Evolutionary conservation across 306 rosid species (phyloP).

Genomic region (Citrullus mucosospermus): DNA sequence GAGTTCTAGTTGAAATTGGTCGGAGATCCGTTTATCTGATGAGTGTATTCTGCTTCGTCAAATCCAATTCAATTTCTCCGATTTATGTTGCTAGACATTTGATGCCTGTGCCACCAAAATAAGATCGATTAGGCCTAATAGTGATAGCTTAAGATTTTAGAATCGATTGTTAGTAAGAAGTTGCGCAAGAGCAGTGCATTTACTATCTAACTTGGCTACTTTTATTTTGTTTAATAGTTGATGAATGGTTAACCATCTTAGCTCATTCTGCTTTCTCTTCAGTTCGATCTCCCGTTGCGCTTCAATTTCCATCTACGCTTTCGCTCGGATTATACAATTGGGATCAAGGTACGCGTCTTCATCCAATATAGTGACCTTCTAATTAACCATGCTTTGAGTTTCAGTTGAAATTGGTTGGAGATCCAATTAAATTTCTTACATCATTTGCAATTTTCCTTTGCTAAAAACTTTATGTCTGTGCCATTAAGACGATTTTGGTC

Average conservation of each 20-base stretch:
- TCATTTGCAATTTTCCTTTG: neutral
- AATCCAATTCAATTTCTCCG: neutral
- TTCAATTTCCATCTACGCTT: neutral
- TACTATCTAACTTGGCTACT: neutral
- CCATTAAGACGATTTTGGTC: neutral
- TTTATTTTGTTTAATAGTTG: neutral
- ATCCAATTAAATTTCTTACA: neutral
- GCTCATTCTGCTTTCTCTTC: neutral
- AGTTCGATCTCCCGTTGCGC: neutral
- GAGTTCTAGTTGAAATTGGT: neutral
- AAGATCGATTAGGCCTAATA: neutral
- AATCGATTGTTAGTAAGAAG: neutral
- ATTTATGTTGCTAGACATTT: neutral
- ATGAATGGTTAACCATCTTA: too few relatives aligned
- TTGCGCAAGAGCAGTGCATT: neutral
- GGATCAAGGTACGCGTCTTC: neutral
- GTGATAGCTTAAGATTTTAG: neutral
- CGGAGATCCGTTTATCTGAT: neutral
- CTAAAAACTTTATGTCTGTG: neutral
- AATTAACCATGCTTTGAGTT: neutral
- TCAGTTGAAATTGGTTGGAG: neutral
- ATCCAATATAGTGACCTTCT: neutral
- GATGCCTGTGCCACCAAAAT: neutral
- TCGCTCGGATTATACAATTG: neutral
- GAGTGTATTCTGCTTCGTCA: neutral